Base-by-base conservation (phyloP, 2,329 filamentous ascomycete species). In the Colletotrichum echinochloae region DNA sequence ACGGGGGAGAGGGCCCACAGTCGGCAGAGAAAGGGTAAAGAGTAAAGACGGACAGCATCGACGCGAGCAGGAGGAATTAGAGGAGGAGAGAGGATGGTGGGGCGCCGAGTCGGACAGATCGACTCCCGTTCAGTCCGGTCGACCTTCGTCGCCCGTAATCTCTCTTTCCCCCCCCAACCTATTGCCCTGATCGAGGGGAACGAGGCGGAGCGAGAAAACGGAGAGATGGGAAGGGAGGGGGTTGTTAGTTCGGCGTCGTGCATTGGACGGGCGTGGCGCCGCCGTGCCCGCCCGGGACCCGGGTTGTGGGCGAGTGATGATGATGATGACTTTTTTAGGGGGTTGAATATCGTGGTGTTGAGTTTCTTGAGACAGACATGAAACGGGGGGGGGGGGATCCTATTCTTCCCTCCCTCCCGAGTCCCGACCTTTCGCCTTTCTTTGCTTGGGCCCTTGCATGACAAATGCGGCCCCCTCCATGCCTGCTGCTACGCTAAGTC, bases 291-390 rank as follows among this genome's bases (percentile, higher is more conserved):
- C 5, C n/a, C 23, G 23, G 46, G 11, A 16, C 49, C 49, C 28
- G 49, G 28, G 51, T 35, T 18, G 48, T 28, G 23, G 12, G 23
- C 41, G 41, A n/a, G 20, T 44, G 41, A 44, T 44, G 39, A 41
- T 44, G 39, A 41, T 49, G 48, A 49, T 28, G 46, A 28, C 51
- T 35, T 20, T n/a, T 18, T 41, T n/a, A n/a, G n/a, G 39, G 39
- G 46, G 23, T n/a, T n/a, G 41, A 20, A 26, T 33, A 26, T 46
- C 14, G 46, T 28, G 33, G 30, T 51, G 46, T 61, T 48, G 60
- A 39, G 30, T 33, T 26, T 71, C 59, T 60, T 72, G 70, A 71
- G 70, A 72, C 70, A 62, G 18, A 71, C 59, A 60, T 72, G 70
- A 72, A 72, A 72, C 70, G 62, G 62, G 46, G 26, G 35, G 52